Conservation (phyloP, 106 monocot genomes). For the Amphibolis antarctica region DNA sequence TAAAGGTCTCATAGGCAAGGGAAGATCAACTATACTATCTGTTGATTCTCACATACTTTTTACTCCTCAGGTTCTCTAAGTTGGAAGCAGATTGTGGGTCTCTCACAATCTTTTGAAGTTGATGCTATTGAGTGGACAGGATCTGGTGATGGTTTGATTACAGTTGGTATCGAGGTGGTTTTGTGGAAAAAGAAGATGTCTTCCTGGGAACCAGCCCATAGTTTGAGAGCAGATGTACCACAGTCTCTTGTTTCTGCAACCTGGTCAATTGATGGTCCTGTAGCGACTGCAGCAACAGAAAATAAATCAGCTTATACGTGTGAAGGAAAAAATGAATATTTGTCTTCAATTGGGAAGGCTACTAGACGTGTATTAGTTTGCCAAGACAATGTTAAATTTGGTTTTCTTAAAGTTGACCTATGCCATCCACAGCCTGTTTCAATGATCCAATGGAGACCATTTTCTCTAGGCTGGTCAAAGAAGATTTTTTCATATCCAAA, state of each 20-base stretch:
- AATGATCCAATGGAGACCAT: conserved; percentile 90
- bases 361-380: conserved; percentile 41
- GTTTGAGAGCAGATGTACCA: conserved; percentile 32
- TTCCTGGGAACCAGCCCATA: conserved; percentile 68
- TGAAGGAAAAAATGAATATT: conserved; percentile 1
- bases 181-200: conserved; percentile 42
- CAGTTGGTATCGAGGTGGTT: conserved; percentile 45
- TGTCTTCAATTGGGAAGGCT: conserved; percentile 13
- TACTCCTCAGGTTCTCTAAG: conserved; percentile 45
- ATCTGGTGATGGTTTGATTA: conserved; percentile 71
- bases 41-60: background rate
- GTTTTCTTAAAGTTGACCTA: conserved; percentile 31
- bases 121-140: conserved; percentile 74
- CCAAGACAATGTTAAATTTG: conserved; percentile 34
- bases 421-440: conserved; percentile 66
- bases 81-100: conserved; percentile 48
- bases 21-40: no score
- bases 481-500: conserved; percentile 17
- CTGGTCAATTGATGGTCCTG: conserved; percentile 46
- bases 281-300: conserved; percentile 49
- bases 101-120: conserved; percentile 45
- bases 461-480: conserved; percentile 9
- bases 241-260: conserved; percentile 71
- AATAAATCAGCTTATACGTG: background rate
- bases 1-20: background rate